Evolutionary conservation across 371 early-diverging fungal species (phyloP), one percentile per base, ranked within the genome.

Genomic region (Mortierella sp.): DNA sequence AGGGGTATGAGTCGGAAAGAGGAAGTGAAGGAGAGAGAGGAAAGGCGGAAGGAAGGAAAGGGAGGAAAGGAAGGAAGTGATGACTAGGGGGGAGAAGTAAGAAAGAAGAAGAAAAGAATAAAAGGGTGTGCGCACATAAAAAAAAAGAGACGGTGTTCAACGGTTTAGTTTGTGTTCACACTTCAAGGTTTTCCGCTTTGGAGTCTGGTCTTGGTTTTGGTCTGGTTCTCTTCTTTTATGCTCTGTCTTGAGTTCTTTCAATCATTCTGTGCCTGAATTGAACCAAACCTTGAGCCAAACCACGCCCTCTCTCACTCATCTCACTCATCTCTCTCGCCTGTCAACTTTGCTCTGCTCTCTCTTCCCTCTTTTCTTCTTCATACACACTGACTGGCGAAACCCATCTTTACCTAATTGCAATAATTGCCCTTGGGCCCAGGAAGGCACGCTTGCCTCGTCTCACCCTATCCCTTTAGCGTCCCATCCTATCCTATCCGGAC

Each of bases 11-110:
- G 78, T 65, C 52, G 50, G 60, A 63, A 42, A 50, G 57, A 42
- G 52, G 57, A 73, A 26, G 72, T 26, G 47, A 28, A 63, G 19
- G 75, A 19, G 76, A 4, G 58, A 52, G 24, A 34, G 65, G 54
- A 47, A 75, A 26, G 16, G 72, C 45, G 34, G 80, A 65, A 72
- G 47, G 28, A 5, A 38, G 42, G 42, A 38, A 38, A 74, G 68
- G 54, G 45, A 26, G 21, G n/a, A 42, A 70, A 77, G n/a, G 54
- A 54, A 52, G 71, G 57, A 3, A 34, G 63, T 63, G 63, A 63
- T 34, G 63, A 34, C 34, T 28, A 63, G 63, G 21, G 63, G 14
- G 31, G 38, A 48, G 45, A 38, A 28, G 10, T 26, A 55, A 38
- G 21, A 31, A 55, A 71, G 38, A 70, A 42, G 21, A 57, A 65